Percentiles rank a stretch among this genome's conserved stretches.
phyloP scores from a whole-genome alignment of 768 basidiomycete genomes.

The Jaapia argillacea region DNA sequence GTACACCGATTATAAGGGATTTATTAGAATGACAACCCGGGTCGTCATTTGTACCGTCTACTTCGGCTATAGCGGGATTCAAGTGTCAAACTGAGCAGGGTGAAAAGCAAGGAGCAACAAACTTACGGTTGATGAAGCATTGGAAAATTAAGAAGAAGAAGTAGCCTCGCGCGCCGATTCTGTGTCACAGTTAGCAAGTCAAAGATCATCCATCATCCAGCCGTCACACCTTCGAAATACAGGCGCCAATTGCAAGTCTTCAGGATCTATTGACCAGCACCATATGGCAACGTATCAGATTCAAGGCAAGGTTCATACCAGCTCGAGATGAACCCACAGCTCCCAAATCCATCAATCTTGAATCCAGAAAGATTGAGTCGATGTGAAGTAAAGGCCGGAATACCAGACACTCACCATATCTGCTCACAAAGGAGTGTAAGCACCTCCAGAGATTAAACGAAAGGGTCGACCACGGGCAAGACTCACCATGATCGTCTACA shows the following conservation, averaged over 20 bases:
- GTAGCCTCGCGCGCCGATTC: constrained; percentile 79
- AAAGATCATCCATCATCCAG: not conserved
- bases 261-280: constrained; percentile 48
- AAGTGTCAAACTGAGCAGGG: not conserved
- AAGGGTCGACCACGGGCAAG: not conserved
- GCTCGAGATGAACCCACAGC: constrained; percentile 40
- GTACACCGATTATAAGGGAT: constrained; percentile 63
- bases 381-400: not conserved
- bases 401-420: constrained; percentile 31
- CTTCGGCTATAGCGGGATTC: constrained; percentile 32
- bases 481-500: constrained; percentile 75
- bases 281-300: not conserved
- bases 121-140: constrained; percentile 72
- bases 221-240: constrained; percentile 51
- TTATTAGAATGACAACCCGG: constrained; percentile 56
- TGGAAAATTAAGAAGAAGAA: constrained; percentile 95
- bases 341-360: constrained; percentile 77
- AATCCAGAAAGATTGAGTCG: not conserved
- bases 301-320: not conserved
- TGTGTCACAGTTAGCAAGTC: constrained; percentile 19
- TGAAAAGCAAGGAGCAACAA: constrained; percentile 3
- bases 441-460: constrained; percentile 3
- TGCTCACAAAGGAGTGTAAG: constrained; percentile 15
- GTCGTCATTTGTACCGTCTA: constrained; percentile 64
- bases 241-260: constrained; percentile 63